Conservation (phyloP, 192 early-diverging fungal genomes). For the Backusella mclennaniae region DNA sequence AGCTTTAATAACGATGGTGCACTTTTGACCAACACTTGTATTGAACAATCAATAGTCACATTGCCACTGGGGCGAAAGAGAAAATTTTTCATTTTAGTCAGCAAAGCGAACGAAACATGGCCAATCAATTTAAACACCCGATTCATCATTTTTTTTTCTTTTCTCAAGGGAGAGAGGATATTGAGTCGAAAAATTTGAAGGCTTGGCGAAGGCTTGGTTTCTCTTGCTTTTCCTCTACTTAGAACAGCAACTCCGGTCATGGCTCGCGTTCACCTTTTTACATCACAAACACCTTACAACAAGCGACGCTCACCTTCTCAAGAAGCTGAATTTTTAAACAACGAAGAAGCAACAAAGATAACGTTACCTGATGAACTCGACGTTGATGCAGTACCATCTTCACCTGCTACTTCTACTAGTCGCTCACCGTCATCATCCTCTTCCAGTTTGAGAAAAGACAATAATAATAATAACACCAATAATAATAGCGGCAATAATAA, state of each 20-base stretch:
- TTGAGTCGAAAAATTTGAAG: not conserved
- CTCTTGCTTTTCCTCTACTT: constrained; percentile 18
- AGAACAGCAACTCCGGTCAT: constrained; percentile 13
- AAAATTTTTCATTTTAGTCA: not conserved
- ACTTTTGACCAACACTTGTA: too few relatives aligned
- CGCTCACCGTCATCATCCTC: not conserved
- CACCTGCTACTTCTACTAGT: not conserved
- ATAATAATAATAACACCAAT: not conserved
- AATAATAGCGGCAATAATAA: not conserved
- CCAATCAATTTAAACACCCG: not conserved
- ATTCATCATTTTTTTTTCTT: not conserved
- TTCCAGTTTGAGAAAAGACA: constrained; percentile 6
- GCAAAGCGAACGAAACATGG: not conserved
- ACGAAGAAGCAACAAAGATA: constrained; percentile 7
- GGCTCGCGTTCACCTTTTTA: constrained; percentile 32
- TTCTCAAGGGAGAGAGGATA: not conserved
- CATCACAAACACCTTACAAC: constrained; percentile 12
- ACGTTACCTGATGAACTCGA: constrained; percentile 14
- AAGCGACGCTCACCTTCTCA: not conserved
- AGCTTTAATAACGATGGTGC: too few relatives aligned
- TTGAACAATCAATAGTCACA: too few relatives aligned
- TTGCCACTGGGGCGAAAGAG: not conserved
- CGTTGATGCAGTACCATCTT: constrained; percentile 10
- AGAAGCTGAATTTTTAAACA: not conserved
- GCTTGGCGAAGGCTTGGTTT: constrained; percentile 20